Base-by-base conservation (phyloP, 345 rosid genomes). In the Brassica incana region DNA sequence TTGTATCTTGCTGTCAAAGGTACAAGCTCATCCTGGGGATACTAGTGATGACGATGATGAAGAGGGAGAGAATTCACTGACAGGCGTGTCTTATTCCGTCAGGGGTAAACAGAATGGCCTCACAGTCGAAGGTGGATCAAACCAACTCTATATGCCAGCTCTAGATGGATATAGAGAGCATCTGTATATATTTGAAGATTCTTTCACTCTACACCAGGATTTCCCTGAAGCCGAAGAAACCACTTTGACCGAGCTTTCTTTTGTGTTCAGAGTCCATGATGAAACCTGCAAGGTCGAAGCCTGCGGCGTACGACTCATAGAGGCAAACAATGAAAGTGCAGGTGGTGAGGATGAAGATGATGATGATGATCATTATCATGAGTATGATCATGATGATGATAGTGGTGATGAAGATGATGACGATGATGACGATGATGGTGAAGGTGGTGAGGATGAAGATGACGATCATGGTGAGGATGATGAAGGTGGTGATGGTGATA, bases 1-100 rank as follows among this genome's bases (percentile, higher is more conserved):
- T 36, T 75, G 78, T 64, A 11, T 75, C 58, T 67, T 75, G 78
- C 58, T 66, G 18, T 33, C 48, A 32, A 6, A 56, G 27, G 4
- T 18, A 50, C 3, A 45, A 3, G 5, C 3, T 5, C 16, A 14
- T 0, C 18, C 7, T 14, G 16, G 2, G 58, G 7, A 5, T n/a
- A 45, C 0, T 6, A 12, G 14, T 9, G 14, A 8, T 2, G 12
- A 10, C 0, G n/a, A 43, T 43, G 14, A 43, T 10, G 4, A 43
- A 10, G n/a, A 10, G 14, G 50, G 50, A 2, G 14, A 36, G 23
- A 64, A 30, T 14, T 30, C 5, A 63, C 2, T 30, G 48, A 16
- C 18, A 32, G 0, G 3, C n/a, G 33, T 72, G 67, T 48, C 71
- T 50, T 65, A 12, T 32, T 4, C 1, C 0, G 35, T 65, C 10